These are phyloP conservation scores for Pseudogymnoascus pannorum DNA, from an alignment of 2,329 filamentous ascomycete genomes.

Conservation along the genomic window DNA sequence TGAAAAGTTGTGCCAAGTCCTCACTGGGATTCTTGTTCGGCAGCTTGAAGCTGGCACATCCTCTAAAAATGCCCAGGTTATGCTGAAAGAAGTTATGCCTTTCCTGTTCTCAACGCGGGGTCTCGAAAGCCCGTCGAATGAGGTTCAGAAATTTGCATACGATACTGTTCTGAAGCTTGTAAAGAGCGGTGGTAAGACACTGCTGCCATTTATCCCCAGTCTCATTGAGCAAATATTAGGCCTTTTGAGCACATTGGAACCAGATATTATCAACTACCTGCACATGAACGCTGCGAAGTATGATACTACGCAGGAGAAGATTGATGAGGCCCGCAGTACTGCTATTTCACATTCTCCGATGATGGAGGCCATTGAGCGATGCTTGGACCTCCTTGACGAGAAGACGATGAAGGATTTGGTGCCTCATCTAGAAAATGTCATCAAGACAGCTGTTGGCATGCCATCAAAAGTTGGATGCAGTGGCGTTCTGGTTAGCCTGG, in stretches of 20 bases:
- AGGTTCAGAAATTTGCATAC: conserved; percentile 79
- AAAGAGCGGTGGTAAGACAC: conserved; percentile 73
- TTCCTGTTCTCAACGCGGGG: conserved; percentile 86
- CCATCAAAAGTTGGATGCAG: conserved; percentile 91
- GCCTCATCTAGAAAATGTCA: conserved; percentile 64
- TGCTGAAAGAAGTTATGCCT: conserved; percentile 81
- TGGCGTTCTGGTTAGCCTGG: conserved; percentile 74
- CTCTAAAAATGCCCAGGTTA: conserved; percentile 62
- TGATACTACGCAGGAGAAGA: conserved; percentile 78
- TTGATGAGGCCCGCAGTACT: conserved; percentile 78
- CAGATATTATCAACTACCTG: conserved; percentile 82
- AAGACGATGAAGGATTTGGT: conserved; percentile 68
- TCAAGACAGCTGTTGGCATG: conserved; percentile 82
- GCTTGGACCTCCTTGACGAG: conserved; percentile 75
- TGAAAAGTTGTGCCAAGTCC: conserved; percentile 69
- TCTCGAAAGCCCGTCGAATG: conserved; percentile 79
- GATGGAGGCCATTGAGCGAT: conserved; percentile 85
- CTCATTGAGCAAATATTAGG: conserved; percentile 76
- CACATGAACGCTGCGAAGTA: conserved; percentile 81
- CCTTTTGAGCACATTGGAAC: conserved; percentile 80
- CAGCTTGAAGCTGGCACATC: conserved; percentile 73
- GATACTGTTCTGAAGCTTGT: conserved; percentile 79
- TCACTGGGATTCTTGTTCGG: conserved; percentile 79
- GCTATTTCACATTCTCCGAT: conserved; percentile 81
- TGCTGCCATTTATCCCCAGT: conserved; percentile 73